Base-by-base conservation (phyloP, 164 flowering plant species). In the Tinospora cordifolia region DNA sequence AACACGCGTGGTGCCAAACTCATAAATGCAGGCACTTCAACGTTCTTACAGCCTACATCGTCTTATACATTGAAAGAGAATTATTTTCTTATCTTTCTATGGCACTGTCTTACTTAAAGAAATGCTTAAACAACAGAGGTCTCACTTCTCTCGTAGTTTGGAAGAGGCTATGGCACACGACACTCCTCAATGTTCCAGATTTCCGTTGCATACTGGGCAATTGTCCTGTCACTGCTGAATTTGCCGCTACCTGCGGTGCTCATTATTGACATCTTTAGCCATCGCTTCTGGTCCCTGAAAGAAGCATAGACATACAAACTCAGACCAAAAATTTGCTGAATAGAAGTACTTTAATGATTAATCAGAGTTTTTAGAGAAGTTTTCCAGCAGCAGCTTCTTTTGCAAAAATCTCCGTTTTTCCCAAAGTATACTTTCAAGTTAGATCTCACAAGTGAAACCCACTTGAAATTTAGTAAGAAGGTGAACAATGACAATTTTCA, bases 171-270 rank as follows among this genome's bases (percentile, higher is more conserved):
- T 68, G 98, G 93, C 9, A 91, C 87, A 8, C 74, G 82, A 81
- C 96, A 92, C 47, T 79, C 86, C 67, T 85, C 76, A 8, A 94
- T 91, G 72, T 88, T 89, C 98, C 98, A 94, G 64, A 94, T 94
- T 68, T 94, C 97, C 71, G 84, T 88, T 13, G 97, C 98, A 67
- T 94, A 91, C 73, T 91, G 95, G 11, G 85, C 75, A 40, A 94
- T 94, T 21, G 97, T 94, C 36, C 97, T 84, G 80, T 94, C 99
- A 49, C 97, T 94, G 83, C 97, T 89, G 75, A 92, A 94, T 66
- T 94, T 94, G 49, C 97, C 99, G 46, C 93, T 83, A 15, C 97
- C 97, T 58, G 97, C 96, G 11, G 99, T 92, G 84, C 99, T 94
- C 51, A 89, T 51, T 62, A 94, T 94, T 0, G 99, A 94, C 94